Percentiles rank a stretch among this genome's conserved stretches.
phyloP scores from a whole-genome alignment of 2,329 filamentous ascomycete species.

The Penicillium sp. region DNA sequence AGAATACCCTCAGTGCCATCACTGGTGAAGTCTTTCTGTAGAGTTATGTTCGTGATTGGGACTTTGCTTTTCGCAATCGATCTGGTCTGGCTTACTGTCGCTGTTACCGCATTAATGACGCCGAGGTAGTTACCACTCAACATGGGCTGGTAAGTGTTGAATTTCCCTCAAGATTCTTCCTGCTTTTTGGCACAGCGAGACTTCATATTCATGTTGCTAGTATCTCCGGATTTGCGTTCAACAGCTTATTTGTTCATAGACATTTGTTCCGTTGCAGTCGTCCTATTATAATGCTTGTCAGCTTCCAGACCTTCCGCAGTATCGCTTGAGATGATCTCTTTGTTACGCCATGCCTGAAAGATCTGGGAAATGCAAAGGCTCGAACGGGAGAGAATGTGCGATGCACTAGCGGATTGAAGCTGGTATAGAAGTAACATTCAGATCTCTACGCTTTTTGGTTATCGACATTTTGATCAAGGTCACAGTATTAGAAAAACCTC shows the following conservation, averaged over 20 bases:
- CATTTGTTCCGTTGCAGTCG: conserved; percentile 41
- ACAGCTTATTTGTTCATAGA: conserved; percentile 5
- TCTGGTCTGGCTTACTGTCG: conserved; percentile 41
- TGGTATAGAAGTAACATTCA: neutral
- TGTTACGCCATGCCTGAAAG: conserved; percentile 18
- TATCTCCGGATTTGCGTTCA: neutral
- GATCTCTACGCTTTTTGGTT: neutral
- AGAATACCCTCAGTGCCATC: conserved; percentile 25
- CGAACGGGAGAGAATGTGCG: neutral
- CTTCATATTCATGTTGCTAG: neutral
- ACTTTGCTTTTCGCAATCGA: conserved; percentile 44
- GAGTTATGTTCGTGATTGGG: conserved; percentile 36
- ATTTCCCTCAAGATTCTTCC: conserved; percentile 61
- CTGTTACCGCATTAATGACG: conserved; percentile 35
- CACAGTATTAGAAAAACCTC: neutral
- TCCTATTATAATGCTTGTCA: conserved; percentile 59
- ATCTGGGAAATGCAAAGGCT: conserved; percentile 6
- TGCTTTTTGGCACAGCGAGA: conserved; percentile 55
- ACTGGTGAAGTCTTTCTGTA: conserved; percentile 35
- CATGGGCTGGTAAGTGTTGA: conserved; percentile 65
- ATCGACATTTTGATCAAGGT: neutral
- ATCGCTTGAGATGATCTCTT: conserved; percentile 15
- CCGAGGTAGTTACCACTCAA: conserved; percentile 58
- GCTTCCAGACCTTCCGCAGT: conserved; percentile 1
- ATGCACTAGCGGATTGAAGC: neutral